Evolutionary conservation across 352 stramenopile species (phyloP), one percentile per base, ranked within the genome.

Genomic region (Globisporangium lucens): DNA sequence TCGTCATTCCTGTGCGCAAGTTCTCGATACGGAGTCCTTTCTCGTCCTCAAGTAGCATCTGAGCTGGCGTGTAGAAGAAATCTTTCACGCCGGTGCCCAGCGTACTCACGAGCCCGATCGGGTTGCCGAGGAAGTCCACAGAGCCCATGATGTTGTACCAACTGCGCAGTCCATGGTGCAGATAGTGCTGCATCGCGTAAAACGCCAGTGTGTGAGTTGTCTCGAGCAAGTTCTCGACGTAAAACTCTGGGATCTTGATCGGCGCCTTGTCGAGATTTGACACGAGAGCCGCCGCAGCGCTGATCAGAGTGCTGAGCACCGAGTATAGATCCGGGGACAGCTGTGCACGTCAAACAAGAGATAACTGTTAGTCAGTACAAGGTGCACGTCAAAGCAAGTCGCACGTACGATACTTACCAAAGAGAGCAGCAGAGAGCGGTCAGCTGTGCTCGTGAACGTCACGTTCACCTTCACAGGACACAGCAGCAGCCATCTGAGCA

Each of bases 21-120:
- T 95, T 96, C 46, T 91, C 85, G 49, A 96, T 95, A 0, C 87
- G 79, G 9, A 95, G 53, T 4, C 88, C 89, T 35, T 94, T 90
- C 63, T 96, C 90, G 57, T 97, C 82, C 71, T 95, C 90, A 15
- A 98, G 78, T 17, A 98, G 75, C 77, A 97, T 97, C 71, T 98
- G 87, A 15, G 91, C 93, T 20, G 93, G 93, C 29, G 96, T 97
- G 73, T 98, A 98, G 68, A 98, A 98, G 75, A 98, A 98, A 65
- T 98, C 93, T 49, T 95, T 94, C 6, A 98, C 91, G 30, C 93
- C 93, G 0, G 91, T 89, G 36, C 90, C 90, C 8, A 98, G 69
- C 3, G 89, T 95, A 56, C 85, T 95, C 53, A 97, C 89, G 17
- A 98, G 82, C 2, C 91, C 91, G 36, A 96, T 92, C 1, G 93